Percentiles rank a stretch among this genome's conserved stretches.
phyloP scores from a whole-genome alignment of 352 stramenopile species.

The Globisporangium polare region DNA sequence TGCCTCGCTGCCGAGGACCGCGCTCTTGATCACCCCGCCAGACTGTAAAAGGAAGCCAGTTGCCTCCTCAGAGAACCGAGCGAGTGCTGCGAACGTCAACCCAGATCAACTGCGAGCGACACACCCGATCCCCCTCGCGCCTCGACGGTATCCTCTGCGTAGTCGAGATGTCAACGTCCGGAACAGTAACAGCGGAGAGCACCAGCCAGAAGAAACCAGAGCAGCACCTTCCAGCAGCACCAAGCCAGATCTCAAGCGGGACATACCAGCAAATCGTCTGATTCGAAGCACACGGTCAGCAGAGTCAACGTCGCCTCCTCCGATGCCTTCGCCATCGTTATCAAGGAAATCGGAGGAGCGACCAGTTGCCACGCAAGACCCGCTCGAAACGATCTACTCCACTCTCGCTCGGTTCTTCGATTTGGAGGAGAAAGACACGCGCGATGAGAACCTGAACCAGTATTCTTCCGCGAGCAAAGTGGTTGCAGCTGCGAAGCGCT shows the following conservation, averaged over 20 bases:
- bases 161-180: slow-evolving; percentile 30
- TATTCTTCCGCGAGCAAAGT: slow-evolving; percentile 58
- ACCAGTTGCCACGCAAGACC: slow-evolving; percentile 13
- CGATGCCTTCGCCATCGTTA: neutral
- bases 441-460: slow-evolving; percentile 41
- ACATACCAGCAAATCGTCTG: neutral
- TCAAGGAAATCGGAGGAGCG: slow-evolving; percentile 1
- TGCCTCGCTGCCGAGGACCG: slow-evolving; percentile 48
- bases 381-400: slow-evolving; percentile 51
- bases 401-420: slow-evolving; percentile 63
- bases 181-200: slow-evolving; percentile 6
- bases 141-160: slow-evolving; percentile 33
- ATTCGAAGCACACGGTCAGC: slow-evolving; percentile 4
- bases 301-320: neutral
- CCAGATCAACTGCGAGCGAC: slow-evolving; percentile 19
- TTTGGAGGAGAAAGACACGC: slow-evolving; percentile 45
- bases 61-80: neutral
- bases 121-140: slow-evolving; percentile 17
- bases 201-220: slow-evolving; percentile 8
- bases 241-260: slow-evolving; percentile 7
- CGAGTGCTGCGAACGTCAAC: neutral
- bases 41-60: slow-evolving; percentile 35
- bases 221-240: neutral
- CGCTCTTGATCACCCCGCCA: slow-evolving; percentile 69
- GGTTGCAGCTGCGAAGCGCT: slow-evolving; percentile 51